Evolutionary conservation across 2,329 filamentous ascomycete genomes (phyloP), one percentile per base, ranked within the genome.

Genomic region (Chrysoporthe cubensis): DNA sequence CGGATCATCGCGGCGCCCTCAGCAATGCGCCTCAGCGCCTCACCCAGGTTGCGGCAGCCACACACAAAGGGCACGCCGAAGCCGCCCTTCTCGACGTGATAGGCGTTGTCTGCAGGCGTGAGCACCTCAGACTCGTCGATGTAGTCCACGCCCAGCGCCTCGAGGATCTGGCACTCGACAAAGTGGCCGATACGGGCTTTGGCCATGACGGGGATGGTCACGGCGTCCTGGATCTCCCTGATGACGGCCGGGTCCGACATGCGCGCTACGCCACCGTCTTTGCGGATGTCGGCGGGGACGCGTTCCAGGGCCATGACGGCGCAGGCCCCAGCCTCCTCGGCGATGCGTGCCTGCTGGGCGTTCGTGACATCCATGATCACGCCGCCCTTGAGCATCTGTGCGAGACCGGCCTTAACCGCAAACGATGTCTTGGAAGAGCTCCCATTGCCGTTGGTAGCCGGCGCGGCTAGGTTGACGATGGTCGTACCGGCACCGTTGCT

Each of bases 351-450:
- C 85, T 97, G 94, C 77, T 93, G 91, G 37, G 94, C 92, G 79
- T 95, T 93, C 71, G 96, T 93, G 68, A 98, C 96, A 81, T 99
- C 96, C 96, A 99, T 99, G 82, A 99, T 99, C 72, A 99, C 96
- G 76, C 96, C 96, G 78, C 96, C 96, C 86, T 98, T 97, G 81
- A 98, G 85, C 96, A 99, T 99, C 81, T 97, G 92, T 34, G 96
- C 96, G 72, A 99, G 85, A 69, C 95, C 96, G 65, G 93, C 91
- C 87, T 99, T 99, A 86, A 97, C 90, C 73, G 90, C 90, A 81
- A 97, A 97, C 80, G 88, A 85, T 72, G 81, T 76, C 71, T 80
- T 82, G 73, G 81, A 80, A 60, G 66, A 43, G 40, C 68, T 70
- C 67, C 71, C 69, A 68, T 71, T 70, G 67, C 69, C 67, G 66